A percentile compares a stretch with the other conserved stretches of the same genome.
phyloP scores from a whole-genome alignment of 2,329 filamentous ascomycete species.

The Stagonosporopsis chrysanthemi region DNA sequence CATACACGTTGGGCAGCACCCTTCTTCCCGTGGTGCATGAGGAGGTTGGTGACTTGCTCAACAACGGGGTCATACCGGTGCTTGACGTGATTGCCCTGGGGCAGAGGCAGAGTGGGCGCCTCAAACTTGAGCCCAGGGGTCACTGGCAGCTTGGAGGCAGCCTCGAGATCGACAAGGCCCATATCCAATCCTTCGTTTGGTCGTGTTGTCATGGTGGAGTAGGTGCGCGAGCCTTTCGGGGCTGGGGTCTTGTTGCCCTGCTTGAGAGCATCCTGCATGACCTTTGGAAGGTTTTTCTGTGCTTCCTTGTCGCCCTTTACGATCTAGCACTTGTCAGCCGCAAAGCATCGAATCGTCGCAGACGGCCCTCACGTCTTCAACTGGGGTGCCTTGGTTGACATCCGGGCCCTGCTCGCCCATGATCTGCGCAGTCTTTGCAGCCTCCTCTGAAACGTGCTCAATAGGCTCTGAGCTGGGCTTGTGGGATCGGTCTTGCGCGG shows the following conservation, averaged over 20 bases:
- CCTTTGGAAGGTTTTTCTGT: constrained; percentile 69
- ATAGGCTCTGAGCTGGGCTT: constrained; percentile 50
- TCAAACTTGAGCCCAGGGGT: constrained; percentile 76
- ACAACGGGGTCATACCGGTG: constrained; percentile 86
- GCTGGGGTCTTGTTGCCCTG: constrained; percentile 51
- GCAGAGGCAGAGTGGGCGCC: constrained; percentile 71
- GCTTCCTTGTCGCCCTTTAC: constrained; percentile 68
- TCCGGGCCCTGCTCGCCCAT: constrained; percentile 67
- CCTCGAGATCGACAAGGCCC: constrained; percentile 41
- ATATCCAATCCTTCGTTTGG: constrained; percentile 33
- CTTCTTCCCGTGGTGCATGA: constrained; percentile 93
- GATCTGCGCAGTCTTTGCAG: constrained; percentile 65
- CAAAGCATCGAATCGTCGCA: not conserved
- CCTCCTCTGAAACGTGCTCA: constrained; percentile 71
- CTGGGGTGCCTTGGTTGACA: constrained; percentile 69
- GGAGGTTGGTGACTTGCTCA: constrained; percentile 83
- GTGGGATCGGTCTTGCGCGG: constrained; percentile 42
- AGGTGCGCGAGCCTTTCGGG: constrained; percentile 60
- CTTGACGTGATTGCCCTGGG: constrained; percentile 71
- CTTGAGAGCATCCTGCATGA: constrained; percentile 68
- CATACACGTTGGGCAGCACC: constrained; percentile 85
- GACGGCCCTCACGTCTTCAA: constrained; percentile 64
- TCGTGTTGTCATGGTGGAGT: constrained; percentile 59
- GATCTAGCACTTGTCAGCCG: constrained; percentile 56
- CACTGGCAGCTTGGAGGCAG: constrained; percentile 26